These are phyloP conservation scores for Penicillium hordei DNA, from an alignment of 2,329 filamentous ascomycete species.

Conservation along the genomic window DNA sequence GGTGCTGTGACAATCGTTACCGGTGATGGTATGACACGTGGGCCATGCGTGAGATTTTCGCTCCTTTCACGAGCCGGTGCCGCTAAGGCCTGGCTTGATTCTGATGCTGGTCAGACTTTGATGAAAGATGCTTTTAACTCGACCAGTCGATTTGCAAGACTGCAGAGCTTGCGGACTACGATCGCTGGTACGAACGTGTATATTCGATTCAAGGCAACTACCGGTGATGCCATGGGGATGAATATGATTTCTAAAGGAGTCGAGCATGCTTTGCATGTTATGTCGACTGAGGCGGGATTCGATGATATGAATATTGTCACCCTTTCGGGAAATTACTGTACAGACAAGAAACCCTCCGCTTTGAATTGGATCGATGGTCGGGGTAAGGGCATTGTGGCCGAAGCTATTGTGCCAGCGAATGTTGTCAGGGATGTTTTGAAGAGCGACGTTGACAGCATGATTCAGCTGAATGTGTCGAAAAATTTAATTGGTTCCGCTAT, in stretches of 20 bases:
- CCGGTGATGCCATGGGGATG: background rate
- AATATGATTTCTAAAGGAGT: background rate
- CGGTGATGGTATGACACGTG: background rate
- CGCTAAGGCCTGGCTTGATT: background rate
- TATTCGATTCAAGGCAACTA: background rate
- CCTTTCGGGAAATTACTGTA: background rate
- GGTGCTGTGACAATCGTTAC: background rate
- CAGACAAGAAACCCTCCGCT: background rate
- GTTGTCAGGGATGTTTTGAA: background rate
- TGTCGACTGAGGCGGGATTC: background rate
- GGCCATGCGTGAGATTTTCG: background rate
- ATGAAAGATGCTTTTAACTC: background rate
- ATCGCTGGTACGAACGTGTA: background rate
- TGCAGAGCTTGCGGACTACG: background rate
- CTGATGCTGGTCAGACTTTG: background rate
- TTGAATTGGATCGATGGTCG: background rate
- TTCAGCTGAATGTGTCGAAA: background rate
- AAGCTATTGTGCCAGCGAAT: background rate
- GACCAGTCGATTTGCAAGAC: accelerated
- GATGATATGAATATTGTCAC: background rate
- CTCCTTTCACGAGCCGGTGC: background rate
- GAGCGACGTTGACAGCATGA: background rate
- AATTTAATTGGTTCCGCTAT: background rate
- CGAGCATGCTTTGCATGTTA: background rate
- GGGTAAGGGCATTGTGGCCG: background rate